Base-by-base conservation (phyloP, 495 filamentous ascomycete species). In the Aspergillus ostianus region DNA sequence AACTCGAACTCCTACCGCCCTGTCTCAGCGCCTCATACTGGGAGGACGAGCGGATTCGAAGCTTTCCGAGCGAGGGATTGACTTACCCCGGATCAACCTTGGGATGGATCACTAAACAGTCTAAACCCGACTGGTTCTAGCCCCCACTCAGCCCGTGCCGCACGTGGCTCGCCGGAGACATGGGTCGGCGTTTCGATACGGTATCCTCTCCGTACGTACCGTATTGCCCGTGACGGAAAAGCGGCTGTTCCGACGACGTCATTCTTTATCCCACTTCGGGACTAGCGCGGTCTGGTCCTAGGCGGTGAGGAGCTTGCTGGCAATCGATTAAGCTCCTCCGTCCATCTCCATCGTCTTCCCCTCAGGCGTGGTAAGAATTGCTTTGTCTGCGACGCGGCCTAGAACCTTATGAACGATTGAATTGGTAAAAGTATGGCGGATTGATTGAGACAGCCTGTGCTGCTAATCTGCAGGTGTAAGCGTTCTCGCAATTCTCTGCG, bases 1-100 rank as follows among this genome's bases (percentile, higher is more conserved):
- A 3, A 32, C 30, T 32, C 30, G 6, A 32, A 12, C 30, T 32
- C 1, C 23, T 7, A 32, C 30, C 10, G 10, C 30, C 10, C 1
- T 32, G 7, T 32, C 30, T 32, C 30, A 32, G 30, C 30, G 30
- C 30, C 30, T 32, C 30, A 32, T 6, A 6, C 10, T 32, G 30
- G 10, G 30, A 41, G 6, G 12, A 41, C 13, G 3, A 15, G 2
- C 13, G 36, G 8, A 13, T 15, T 41, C 36, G 36, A 41, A 41
- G 36, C 36, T 41, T 41, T 41, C 36, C 36, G 36, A 41, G 17
- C 3, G 3, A n/a, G 8, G 0, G 36, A 19, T 17, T 19, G n/a
- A 23, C 29, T 52, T 64, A 64, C 62, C 62, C 62, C 62, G 58
- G 62, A 64, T 64, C 51, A 64, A 57, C 58, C 51, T 6, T 41